A percentile compares a stretch with the other conserved stretches of the same genome.
Conservation (phyloP, 192 early-diverging fungal species). For the Backusella liffmaniae region DNA sequence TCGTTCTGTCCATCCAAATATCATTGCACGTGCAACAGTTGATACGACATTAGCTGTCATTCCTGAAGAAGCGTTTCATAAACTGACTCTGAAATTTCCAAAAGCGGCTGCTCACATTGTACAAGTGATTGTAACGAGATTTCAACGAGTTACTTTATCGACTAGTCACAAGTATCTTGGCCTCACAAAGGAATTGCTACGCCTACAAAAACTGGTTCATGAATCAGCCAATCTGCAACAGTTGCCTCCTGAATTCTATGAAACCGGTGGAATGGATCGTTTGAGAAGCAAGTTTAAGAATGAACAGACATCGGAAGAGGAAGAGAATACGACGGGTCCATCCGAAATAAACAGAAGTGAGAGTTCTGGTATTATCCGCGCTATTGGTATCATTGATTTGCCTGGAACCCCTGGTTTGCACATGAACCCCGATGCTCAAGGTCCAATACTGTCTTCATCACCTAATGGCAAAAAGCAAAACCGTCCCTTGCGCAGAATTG, state of each 20-base stretch:
- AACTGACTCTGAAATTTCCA: constrained; percentile 87
- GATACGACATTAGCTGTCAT: constrained; percentile 94
- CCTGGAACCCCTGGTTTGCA: constrained; percentile 11
- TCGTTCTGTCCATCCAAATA: constrained; percentile 64
- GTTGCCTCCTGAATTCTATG: constrained; percentile 55
- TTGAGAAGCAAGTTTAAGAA: constrained; percentile 46
- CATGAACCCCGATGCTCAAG: neutral
- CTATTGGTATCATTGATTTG: constrained; percentile 38
- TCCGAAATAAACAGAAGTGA: constrained; percentile 13
- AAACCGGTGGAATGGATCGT: constrained; percentile 52
- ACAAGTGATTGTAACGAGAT: constrained; percentile 92
- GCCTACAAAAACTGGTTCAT: constrained; percentile 82
- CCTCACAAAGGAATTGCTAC: constrained; percentile 81
- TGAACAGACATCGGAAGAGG: constrained; percentile 1
- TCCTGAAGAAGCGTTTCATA: constrained; percentile 89
- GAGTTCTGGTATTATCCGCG: constrained; percentile 19
- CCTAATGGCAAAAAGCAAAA: neutral
- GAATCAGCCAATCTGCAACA: constrained; percentile 59
- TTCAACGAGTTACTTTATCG: constrained; percentile 92
- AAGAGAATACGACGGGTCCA: neutral
- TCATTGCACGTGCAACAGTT: constrained; percentile 79
- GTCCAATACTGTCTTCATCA: neutral
- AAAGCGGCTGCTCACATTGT: constrained; percentile 92
- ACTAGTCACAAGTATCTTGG: constrained; percentile 89
- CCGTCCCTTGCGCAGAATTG: neutral